Evolutionary conservation across 257 asterid species (phyloP).

Genomic region (Solanum phureja): DNA sequence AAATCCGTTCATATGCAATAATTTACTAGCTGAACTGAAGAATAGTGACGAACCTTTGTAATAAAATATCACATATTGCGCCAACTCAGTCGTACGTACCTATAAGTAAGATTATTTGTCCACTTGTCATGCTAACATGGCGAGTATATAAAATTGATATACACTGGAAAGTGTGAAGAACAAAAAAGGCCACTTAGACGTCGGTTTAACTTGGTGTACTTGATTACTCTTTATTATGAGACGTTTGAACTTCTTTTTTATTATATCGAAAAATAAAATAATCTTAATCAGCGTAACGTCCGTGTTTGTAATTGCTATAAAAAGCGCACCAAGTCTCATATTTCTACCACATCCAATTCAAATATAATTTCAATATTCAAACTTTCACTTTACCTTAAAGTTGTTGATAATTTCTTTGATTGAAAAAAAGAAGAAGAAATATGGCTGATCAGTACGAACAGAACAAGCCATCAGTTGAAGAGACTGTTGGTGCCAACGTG

Average conservation of each 20-base stretch:
- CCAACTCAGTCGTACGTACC: not conserved
- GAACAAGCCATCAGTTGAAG: conserved; percentile 13
- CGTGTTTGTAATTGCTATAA: conserved; percentile 45
- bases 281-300: conserved; percentile 25
- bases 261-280: not conserved
- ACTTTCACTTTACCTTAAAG: not conserved
- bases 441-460: conserved; percentile 48
- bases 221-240: not conserved
- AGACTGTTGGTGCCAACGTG: conserved; percentile 19
- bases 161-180: not conserved
- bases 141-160: not conserved
- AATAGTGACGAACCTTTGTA: fast-evolving
- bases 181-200: conserved; percentile 5
- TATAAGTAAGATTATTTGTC: not conserved
- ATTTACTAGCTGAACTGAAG: no score
- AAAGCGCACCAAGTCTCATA: not conserved
- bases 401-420: not conserved
- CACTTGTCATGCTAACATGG: not conserved
- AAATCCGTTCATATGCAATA: not conserved
- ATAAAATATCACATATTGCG: not conserved
- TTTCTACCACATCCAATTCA: not conserved
- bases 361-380: not conserved
- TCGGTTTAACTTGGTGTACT: conserved; percentile 17
- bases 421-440: not conserved
- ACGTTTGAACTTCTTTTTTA: not conserved